Percentiles rank a stretch among this genome's conserved stretches.
phyloP scores from a whole-genome alignment of 2,329 filamentous ascomycete species.

The Penicillium sp. region DNA sequence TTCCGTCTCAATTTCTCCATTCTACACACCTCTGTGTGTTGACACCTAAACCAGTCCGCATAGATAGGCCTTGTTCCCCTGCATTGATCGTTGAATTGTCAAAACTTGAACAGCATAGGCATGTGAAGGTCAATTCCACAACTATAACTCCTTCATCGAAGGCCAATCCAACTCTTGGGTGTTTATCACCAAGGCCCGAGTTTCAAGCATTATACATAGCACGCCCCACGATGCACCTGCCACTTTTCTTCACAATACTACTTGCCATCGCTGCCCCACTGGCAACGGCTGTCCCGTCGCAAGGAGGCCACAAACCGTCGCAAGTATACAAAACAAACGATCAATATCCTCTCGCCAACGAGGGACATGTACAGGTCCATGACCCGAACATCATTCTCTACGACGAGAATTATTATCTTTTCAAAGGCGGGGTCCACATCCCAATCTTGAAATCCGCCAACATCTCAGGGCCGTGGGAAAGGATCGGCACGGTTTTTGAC shows the following conservation, averaged over 20 bases:
- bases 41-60: not conserved
- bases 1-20: not conserved
- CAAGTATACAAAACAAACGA: constrained; percentile 30
- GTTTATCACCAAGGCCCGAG: not conserved
- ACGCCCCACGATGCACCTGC: not conserved
- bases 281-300: constrained; percentile 1
- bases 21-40: not conserved
- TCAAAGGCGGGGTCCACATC: constrained; percentile 30
- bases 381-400: constrained; percentile 37
- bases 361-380: constrained; percentile 31
- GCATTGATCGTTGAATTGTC: not conserved
- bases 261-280: constrained; percentile 5
- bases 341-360: constrained; percentile 29
- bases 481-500: constrained; percentile 34
- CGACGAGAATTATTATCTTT: constrained; percentile 36
- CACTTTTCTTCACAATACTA: not conserved
- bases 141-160: not conserved
- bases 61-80: not conserved
- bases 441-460: constrained; percentile 10
- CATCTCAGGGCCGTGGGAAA: constrained; percentile 36
- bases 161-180: not conserved
- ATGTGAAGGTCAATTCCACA: constrained; percentile 6
- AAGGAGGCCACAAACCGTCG: not conserved
- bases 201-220: constrained; percentile 3
- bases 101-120: not conserved